phyloP scores from a whole-genome alignment of 2,329 filamentous ascomycete genomes.

The Colletotrichum phormii region DNA sequence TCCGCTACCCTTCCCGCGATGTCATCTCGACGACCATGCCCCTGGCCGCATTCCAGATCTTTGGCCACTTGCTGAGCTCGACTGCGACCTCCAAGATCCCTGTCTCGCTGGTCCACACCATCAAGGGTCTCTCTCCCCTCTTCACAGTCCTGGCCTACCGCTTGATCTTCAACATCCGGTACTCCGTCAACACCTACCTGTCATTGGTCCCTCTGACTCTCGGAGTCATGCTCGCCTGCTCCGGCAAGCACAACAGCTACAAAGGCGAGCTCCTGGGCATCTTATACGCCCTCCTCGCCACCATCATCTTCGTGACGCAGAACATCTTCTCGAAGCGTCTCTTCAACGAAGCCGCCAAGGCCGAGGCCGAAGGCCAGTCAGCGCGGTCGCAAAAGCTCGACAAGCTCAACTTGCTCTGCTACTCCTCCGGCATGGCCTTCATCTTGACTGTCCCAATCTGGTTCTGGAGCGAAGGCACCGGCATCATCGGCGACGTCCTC shows the following conservation, averaged over 20 bases:
- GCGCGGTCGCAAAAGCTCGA: constrained; percentile 83
- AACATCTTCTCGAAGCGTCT: constrained; percentile 99
- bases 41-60: constrained; percentile 91
- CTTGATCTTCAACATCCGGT: constrained; percentile 87
- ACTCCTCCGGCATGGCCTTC: constrained; percentile 95
- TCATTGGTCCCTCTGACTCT: constrained; percentile 91
- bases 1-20: constrained; percentile 82
- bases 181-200: constrained; percentile 87
- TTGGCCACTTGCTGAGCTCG: constrained; percentile 92
- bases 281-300: constrained; percentile 87
- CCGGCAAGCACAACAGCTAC: constrained; percentile 76
- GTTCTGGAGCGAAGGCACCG: constrained; percentile 90
- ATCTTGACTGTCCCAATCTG: constrained; percentile 89
- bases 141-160: constrained; percentile 97
- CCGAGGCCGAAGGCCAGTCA: constrained; percentile 77
- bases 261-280: constrained; percentile 92
- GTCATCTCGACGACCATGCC: constrained; percentile 91
- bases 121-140: constrained; percentile 95
- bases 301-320: constrained; percentile 94
- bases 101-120: constrained; percentile 96
- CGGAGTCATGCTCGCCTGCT: constrained; percentile 97
- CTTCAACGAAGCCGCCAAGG: constrained; percentile 92
- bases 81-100: constrained; percentile 95
- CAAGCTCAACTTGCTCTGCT: constrained; percentile 96
- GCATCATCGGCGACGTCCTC: constrained; percentile 81